phyloP scores from a whole-genome alignment of 2,329 filamentous ascomycete species.

The Cryphonectria radicalis region DNA sequence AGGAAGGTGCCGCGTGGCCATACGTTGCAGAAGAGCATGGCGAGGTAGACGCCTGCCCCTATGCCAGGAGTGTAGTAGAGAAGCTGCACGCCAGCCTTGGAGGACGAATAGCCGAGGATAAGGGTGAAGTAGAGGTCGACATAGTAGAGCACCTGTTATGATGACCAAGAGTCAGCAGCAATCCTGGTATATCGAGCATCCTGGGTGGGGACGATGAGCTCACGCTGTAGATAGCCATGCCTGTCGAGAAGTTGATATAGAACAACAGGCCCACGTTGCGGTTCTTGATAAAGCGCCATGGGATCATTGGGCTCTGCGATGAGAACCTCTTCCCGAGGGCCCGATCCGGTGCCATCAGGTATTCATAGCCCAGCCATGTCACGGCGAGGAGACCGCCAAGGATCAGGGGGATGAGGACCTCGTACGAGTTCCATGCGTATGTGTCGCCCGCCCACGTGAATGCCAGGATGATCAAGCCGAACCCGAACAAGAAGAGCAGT shows the following conservation, averaged over 20 bases:
- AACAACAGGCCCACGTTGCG: slow-evolving; percentile 65
- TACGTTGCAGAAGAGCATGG: slow-evolving; percentile 63
- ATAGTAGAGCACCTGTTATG: slow-evolving; percentile 57
- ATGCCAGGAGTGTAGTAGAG: slow-evolving; percentile 69
- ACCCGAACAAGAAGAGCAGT: slow-evolving; percentile 57
- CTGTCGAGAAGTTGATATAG: slow-evolving; percentile 63
- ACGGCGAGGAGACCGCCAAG: slow-evolving; percentile 47
- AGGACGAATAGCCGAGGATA: slow-evolving; percentile 56
- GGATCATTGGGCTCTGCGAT: slow-evolving; percentile 65
- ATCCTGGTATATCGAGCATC: not conserved
- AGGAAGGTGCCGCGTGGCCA: slow-evolving; percentile 66
- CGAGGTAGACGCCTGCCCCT: slow-evolving; percentile 61
- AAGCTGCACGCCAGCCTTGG: slow-evolving; percentile 59
- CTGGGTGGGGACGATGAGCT: slow-evolving; percentile 19
- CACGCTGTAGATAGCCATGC: slow-evolving; percentile 57
- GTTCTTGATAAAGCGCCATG: slow-evolving; percentile 60
- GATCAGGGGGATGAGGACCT: slow-evolving; percentile 54
- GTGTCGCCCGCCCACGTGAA: slow-evolving; percentile 60
- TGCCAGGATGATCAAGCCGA: slow-evolving; percentile 58
- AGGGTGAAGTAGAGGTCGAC: slow-evolving; percentile 71
- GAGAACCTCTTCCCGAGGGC: slow-evolving; percentile 52
- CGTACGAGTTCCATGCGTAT: slow-evolving; percentile 54
- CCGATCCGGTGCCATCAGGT: slow-evolving; percentile 55
- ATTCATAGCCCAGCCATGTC: slow-evolving; percentile 55
- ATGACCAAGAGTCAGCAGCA: slow-evolving; percentile 28